Conservation (phyloP, 1,284 basidiomycete species). For the Xanthoconium separans region DNA sequence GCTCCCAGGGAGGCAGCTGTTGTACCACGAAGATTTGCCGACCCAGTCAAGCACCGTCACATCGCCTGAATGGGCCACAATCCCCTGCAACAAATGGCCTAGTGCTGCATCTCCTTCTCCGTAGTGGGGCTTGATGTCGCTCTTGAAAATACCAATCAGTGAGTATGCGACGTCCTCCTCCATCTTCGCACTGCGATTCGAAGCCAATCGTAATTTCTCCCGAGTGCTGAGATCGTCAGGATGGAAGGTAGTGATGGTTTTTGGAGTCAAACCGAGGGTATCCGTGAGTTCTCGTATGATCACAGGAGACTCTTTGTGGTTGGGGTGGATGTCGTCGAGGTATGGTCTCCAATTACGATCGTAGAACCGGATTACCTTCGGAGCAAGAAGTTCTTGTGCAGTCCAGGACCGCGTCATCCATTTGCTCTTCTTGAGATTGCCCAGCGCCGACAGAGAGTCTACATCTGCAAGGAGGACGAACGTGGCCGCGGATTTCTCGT, state of each 20-base stretch:
- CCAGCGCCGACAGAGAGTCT: background rate
- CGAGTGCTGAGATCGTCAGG: too few relatives aligned
- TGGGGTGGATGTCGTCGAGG: constrained; percentile 4
- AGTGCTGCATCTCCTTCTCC: constrained; percentile 12
- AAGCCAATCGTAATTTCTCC: too few relatives aligned
- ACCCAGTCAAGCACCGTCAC: constrained; percentile 11
- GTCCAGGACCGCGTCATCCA: constrained; percentile 23
- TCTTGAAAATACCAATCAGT: constrained; percentile 16
- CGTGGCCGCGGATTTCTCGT: constrained; percentile 3
- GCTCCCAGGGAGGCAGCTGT: too few relatives aligned
- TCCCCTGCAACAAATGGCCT: constrained; percentile 10
- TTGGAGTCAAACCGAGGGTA: too few relatives aligned
- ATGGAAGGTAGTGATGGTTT: too few relatives aligned
- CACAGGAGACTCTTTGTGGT: constrained; percentile 15
- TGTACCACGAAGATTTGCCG: too few relatives aligned
- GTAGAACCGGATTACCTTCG: constrained; percentile 12
- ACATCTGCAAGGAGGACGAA: background rate
- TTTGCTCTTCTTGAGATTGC: background rate
- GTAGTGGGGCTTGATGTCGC: constrained; percentile 16
- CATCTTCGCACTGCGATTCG: too few relatives aligned
- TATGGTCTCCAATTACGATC: constrained; percentile 14
- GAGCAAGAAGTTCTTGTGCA: constrained; percentile 16
- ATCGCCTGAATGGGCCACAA: background rate
- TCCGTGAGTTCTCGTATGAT: background rate
- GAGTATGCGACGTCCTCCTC: constrained; percentile 12